phyloP scores from a whole-genome alignment of 768 basidiomycete genomes.

The Xerocomellus amylosporus region DNA sequence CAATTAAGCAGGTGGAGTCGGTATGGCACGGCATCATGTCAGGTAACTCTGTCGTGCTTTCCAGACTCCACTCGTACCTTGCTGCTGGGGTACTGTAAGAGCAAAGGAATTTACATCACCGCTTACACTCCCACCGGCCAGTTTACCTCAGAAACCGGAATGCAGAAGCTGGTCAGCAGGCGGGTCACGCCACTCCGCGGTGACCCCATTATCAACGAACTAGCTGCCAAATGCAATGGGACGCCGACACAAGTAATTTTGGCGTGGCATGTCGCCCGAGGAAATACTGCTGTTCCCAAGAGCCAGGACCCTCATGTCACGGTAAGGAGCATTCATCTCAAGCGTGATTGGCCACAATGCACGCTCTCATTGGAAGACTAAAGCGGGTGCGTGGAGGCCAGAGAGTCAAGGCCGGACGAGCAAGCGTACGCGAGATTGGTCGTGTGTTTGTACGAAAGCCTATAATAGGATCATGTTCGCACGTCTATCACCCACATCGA shows the following conservation, averaged over 20 bases:
- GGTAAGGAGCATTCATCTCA: constrained; percentile 27
- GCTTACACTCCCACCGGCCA: constrained; percentile 59
- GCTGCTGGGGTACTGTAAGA: constrained; percentile 46
- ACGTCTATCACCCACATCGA: constrained; percentile 24
- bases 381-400: constrained; percentile 29
- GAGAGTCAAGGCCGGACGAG: constrained; percentile 18
- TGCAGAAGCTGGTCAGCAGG: constrained; percentile 2
- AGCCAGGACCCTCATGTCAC: constrained; percentile 43
- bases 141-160: background rate
- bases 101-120: constrained; percentile 64
- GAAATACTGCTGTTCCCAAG: constrained; percentile 46
- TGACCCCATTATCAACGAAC: constrained; percentile 26
- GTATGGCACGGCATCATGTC: background rate
- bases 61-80: constrained; percentile 57
- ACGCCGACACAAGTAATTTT: constrained; percentile 31
- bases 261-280: constrained; percentile 24
- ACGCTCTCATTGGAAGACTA: constrained; percentile 33
- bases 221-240: constrained; percentile 32
- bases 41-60: constrained; percentile 24
- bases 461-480: constrained; percentile 22
- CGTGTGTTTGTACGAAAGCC: background rate
- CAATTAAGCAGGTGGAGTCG: constrained; percentile 63
- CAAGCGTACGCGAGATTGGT: constrained; percentile 6
- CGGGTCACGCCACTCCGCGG: constrained; percentile 26
- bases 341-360: constrained; percentile 1